Evolutionary conservation across 2,329 filamentous ascomycete genomes (phyloP).

Genomic region (Corinectria fuckeliana): DNA sequence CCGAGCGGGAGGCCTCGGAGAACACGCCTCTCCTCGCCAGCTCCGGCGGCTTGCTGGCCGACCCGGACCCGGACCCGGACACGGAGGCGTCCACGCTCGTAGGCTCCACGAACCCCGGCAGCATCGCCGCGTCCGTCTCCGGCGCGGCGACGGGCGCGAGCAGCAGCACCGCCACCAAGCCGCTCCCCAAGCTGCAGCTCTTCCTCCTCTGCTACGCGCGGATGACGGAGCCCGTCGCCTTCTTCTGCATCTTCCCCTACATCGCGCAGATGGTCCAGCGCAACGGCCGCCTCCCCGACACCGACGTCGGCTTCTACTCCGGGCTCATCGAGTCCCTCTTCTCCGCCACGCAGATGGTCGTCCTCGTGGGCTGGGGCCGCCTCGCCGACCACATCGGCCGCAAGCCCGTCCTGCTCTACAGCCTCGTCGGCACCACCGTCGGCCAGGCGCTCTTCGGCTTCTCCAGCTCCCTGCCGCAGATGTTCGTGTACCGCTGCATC

Average conservation of each 20-base stretch:
- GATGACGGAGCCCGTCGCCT: conserved; percentile 78
- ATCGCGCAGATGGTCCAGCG: conserved; percentile 78
- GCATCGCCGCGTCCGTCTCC: conserved; percentile 13
- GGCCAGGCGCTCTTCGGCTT: conserved; percentile 72
- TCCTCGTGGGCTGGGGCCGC: conserved; percentile 78
- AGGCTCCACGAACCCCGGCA: conserved; percentile 25
- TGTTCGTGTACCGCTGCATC: conserved; percentile 74
- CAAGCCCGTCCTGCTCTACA: conserved; percentile 74
- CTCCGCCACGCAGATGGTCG: conserved; percentile 75
- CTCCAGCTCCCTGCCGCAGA: conserved; percentile 71
- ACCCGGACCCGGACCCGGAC: conserved; percentile 27
- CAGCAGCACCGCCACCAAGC: conserved; percentile 11
- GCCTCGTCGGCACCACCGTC: conserved; percentile 67
- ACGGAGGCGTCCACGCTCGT: conserved; percentile 37
- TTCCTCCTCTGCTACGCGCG: conserved; percentile 76
- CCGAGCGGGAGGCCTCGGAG: conserved; percentile 24
- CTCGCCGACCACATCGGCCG: conserved; percentile 69
- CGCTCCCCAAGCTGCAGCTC: conserved; percentile 65
- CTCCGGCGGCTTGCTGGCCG: conserved; percentile 15
- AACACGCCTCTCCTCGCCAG: conserved; percentile 30
- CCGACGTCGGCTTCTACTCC: conserved; percentile 81
- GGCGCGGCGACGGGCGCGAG: conserved; percentile 14
- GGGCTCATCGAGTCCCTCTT: conserved; percentile 79
- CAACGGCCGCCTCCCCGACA: conserved; percentile 64
- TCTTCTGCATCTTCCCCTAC: conserved; percentile 83